A percentile compares a stretch with the other conserved stretches of the same genome.
Evolutionary conservation across 140 eudicot species (phyloP).

Genomic region (Bidens hawaiensis): DNA sequence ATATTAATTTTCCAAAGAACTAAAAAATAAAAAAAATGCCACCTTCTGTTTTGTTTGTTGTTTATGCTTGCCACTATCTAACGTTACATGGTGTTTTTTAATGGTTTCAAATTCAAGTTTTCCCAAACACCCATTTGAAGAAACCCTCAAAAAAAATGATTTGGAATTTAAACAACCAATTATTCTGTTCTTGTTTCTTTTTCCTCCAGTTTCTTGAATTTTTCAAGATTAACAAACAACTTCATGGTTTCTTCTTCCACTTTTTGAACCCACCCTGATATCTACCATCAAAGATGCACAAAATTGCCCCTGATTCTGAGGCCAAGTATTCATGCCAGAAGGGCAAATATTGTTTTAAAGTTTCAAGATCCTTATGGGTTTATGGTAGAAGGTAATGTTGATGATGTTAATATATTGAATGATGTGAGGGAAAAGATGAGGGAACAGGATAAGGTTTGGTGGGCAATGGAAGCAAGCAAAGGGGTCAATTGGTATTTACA

Average conservation of each 20-base stretch:
- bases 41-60: slow-evolving; percentile 8
- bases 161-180: slow-evolving; percentile 13
- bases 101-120: slow-evolving; percentile 31
- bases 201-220: slow-evolving; percentile 21
- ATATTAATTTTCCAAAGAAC: too few relatives aligned
- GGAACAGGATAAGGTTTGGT: slow-evolving; percentile 89
- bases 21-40: background rate
- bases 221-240: slow-evolving; percentile 17
- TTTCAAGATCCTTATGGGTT: slow-evolving; percentile 96
- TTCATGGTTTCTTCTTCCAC: slow-evolving; percentile 32
- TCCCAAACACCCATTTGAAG: slow-evolving; percentile 38
- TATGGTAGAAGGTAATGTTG: slow-evolving; percentile 95
- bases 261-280: slow-evolving; percentile 24
- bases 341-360: slow-evolving; percentile 87
- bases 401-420: slow-evolving; percentile 92
- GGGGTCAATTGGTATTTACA: slow-evolving; percentile 88
- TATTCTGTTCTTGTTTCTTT: slow-evolving; percentile 15
- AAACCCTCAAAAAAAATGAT: slow-evolving; percentile 31
- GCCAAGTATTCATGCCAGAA: slow-evolving; percentile 87
- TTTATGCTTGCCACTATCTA: slow-evolving; percentile 19
- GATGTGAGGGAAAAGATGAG: slow-evolving; percentile 94
- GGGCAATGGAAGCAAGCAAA: slow-evolving; percentile 86
- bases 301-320: slow-evolving; percentile 50
- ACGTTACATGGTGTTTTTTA: background rate
- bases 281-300: slow-evolving; percentile 41